Base-by-base conservation (phyloP, 345 rosid genomes). In the Eucalyptus curtisii region DNA sequence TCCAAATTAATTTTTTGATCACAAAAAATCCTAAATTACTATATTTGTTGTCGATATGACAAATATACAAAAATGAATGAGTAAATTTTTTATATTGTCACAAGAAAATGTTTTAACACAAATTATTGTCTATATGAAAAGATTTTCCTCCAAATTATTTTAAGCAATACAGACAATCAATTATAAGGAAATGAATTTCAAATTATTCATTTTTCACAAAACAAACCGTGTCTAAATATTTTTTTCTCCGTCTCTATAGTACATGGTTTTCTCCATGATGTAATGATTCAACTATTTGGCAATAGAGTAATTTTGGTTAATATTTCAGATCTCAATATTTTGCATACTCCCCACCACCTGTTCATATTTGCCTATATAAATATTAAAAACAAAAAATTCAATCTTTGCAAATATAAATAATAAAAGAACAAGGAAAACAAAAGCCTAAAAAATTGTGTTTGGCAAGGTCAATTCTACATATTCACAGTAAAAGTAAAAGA, bases 1-100 rank as follows among this genome's bases (percentile, higher is more conserved):
- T 7, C 2, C 1, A 15, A 50, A 7, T 15, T 5, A 16, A 2
- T 2, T 50, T 50, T 50, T 50, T 50, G 0, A 50, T 17, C 0
- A 49, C 2, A 6, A 8, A 53, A 53, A 53, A 53, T 4, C 25
- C 27, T 50, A 8, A 53, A 8, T 2, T 0, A 24, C 12, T 20
- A 55, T 24, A 20, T 55, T 22, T 4, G 11, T 22, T 22, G 27
- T 22, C 1, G 12, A 55, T 55, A 55, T 55, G 27, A 55, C 27
- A 55, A 55, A 55, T 22, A 22, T 22, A 55, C 27, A 55, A 55
- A 55, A 55, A 55, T 55, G 61, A 55, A n/a, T 64, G 33, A 66
- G 8, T 2, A n/a, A n/a, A 25, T n/a, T n/a, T n/a, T n/a, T n/a
- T n/a, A n/a, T 61, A 27, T 61, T 2, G 0, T 61, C 68, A 13